phyloP scores from a whole-genome alignment of 163 green algal species.

The Scenedesmus sp. region DNA sequence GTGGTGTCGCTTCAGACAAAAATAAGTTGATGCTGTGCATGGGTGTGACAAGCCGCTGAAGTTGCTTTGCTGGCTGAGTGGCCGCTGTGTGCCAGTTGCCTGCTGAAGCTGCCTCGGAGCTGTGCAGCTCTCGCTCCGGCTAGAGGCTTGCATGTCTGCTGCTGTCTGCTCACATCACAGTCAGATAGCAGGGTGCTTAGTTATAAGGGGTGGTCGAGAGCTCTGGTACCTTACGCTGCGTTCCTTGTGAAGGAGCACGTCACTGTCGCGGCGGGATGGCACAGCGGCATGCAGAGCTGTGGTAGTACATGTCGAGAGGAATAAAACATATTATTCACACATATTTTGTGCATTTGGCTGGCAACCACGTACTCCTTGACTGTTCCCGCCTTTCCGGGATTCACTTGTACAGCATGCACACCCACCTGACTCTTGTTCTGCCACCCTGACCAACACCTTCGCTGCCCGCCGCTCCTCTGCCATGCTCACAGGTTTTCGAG shows the following conservation, averaged over 20 bases:
- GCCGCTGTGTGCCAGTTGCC: not conserved
- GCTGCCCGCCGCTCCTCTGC: not conserved
- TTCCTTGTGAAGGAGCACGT: not conserved
- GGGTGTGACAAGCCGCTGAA: too few relatives aligned
- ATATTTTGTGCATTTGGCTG: not conserved
- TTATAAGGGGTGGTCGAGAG: not conserved
- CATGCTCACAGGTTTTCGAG: not conserved
- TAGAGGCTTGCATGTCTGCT: not conserved
- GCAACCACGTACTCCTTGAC: not conserved
- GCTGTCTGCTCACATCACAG: not conserved
- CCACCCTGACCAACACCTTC: not conserved
- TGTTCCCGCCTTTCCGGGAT: not conserved
- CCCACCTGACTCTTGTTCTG: not conserved
- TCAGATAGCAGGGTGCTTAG: not conserved
- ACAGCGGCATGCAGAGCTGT: not conserved
- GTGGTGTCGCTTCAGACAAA: too few relatives aligned
- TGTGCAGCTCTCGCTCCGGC: not conserved
- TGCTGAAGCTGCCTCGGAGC: not conserved
- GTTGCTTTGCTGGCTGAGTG: too few relatives aligned
- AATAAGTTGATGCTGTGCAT: too few relatives aligned
- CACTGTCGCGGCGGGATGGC: not conserved
- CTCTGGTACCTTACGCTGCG: not conserved
- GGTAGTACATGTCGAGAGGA: not conserved
- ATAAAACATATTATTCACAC: not conserved
- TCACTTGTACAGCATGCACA: not conserved